These are phyloP conservation scores for Plasmopara muralis DNA, from an alignment of 352 stramenopile species.

Conservation along the genomic window DNA sequence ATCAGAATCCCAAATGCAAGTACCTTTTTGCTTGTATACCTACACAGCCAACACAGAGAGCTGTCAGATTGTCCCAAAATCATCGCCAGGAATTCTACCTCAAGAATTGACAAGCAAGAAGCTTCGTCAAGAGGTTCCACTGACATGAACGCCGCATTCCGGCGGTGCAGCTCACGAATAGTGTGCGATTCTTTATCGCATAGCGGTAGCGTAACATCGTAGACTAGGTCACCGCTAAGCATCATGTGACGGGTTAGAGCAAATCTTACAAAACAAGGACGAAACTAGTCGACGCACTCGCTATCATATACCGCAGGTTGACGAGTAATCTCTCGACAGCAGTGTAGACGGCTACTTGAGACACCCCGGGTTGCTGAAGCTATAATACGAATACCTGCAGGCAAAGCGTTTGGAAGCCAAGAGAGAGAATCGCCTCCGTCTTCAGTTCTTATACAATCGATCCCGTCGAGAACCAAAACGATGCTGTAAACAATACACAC, in stretches of 20 bases:
- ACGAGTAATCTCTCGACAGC: constrained; percentile 35
- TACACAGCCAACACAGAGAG: constrained; percentile 5
- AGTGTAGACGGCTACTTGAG: constrained; percentile 20
- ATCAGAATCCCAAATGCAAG: constrained; percentile 20
- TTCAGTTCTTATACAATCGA: constrained; percentile 74
- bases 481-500: constrained; percentile 33
- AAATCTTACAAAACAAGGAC: neutral
- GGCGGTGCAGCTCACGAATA: constrained; percentile 61
- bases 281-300: constrained; percentile 34
- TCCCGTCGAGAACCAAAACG: constrained; percentile 71
- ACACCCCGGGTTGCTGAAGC: constrained; percentile 50
- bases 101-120: constrained; percentile 54
- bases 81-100: constrained; percentile 18
- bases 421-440: constrained; percentile 79
- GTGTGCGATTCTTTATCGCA: constrained; percentile 54
- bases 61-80: neutral
- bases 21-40: constrained; percentile 31
- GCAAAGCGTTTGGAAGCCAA: constrained; percentile 73
- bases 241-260: constrained; percentile 3
- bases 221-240: constrained; percentile 55
- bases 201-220: constrained; percentile 40
- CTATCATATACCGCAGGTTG: constrained; percentile 54
- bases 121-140: constrained; percentile 60
- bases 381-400: constrained; percentile 61
- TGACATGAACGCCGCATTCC: constrained; percentile 54